Percentiles rank a stretch among this genome's conserved stretches.
These are phyloP conservation scores for Arthrinium puccinioides DNA, from an alignment of 2,329 filamentous ascomycete species.

Conservation along the genomic window DNA sequence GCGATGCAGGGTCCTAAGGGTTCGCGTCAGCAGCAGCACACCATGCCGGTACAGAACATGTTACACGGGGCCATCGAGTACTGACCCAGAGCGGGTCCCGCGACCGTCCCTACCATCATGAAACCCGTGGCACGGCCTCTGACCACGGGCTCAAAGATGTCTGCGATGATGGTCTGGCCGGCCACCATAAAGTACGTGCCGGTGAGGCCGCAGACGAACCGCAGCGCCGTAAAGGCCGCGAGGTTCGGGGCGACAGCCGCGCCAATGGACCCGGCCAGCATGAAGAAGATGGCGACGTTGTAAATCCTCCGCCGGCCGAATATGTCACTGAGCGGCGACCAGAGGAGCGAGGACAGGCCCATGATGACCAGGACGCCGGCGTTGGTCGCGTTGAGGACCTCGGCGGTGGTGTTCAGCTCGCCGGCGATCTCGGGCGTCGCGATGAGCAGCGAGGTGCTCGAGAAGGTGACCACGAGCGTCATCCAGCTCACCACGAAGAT, in stretches of 20 bases:
- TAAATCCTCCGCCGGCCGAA: conserved; percentile 23
- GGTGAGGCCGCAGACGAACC: conserved; percentile 25
- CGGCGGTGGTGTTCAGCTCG: conserved; percentile 7
- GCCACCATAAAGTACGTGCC: conserved; percentile 31
- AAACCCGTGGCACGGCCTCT: conserved; percentile 27
- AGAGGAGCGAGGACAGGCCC: conserved; percentile 28
- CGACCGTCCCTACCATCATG: conserved; percentile 33
- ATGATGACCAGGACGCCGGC: conserved; percentile 28
- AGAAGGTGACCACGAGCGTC: too few species aligned
- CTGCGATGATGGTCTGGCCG: conserved; percentile 11
- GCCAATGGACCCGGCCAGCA: conserved; percentile 23
- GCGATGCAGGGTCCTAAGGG: conserved; percentile 19
- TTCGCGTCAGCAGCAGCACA: not conserved
- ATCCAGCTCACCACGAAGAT: too few species aligned
- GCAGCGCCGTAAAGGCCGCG: conserved; percentile 26
- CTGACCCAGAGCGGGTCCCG: conserved; percentile 32
- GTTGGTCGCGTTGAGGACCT: conserved; percentile 27
- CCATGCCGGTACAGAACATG: not conserved
- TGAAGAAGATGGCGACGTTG: conserved; percentile 24
- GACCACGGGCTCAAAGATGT: not conserved
- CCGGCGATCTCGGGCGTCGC: conserved; percentile 4
- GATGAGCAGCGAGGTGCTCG: too few species aligned
- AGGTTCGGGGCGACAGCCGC: conserved; percentile 23
- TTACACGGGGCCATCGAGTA: not conserved
- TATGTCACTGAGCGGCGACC: conserved; percentile 22